These are phyloP conservation scores for Colletotrichum camelliae DNA, from an alignment of 2,329 filamentous ascomycete species.

Conservation along the genomic window DNA sequence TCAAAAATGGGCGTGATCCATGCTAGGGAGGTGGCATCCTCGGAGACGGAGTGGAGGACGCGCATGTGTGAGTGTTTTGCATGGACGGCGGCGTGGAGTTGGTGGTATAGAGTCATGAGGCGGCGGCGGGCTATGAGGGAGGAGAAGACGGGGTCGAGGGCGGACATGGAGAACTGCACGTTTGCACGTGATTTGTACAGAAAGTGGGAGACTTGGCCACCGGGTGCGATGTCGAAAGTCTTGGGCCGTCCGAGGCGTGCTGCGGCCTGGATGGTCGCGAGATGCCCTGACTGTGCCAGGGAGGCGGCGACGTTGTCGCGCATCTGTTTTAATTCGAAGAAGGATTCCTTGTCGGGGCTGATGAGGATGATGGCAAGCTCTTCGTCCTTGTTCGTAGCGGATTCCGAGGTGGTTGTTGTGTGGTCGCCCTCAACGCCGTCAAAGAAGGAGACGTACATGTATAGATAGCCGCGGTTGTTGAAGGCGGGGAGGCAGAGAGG, in stretches of 20 bases:
- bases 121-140: conserved; percentile 65
- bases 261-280: conserved; percentile 76
- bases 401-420: conserved; percentile 32
- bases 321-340: conserved; percentile 85
- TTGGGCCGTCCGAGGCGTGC: conserved; percentile 73
- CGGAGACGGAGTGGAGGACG: conserved; percentile 79
- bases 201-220: conserved; percentile 85
- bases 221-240: conserved; percentile 78
- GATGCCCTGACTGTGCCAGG: conserved; percentile 76
- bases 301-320: conserved; percentile 68
- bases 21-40: conserved; percentile 80
- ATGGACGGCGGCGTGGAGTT: conserved; percentile 85
- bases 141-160: conserved; percentile 72
- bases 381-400: conserved; percentile 70
- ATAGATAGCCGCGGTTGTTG: conserved; percentile 94
- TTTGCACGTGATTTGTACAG: conserved; percentile 94
- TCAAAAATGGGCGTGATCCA: conserved; percentile 95
- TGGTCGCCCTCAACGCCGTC: conserved; percentile 59
- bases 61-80: conserved; percentile 84
- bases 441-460: conserved; percentile 99
- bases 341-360: conserved; percentile 90
- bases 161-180: conserved; percentile 94
- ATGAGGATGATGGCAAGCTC: conserved; percentile 93
- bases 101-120: conserved; percentile 84
- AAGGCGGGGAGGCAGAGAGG: conserved; percentile 95